Base-by-base conservation (phyloP, 2,329 filamentous ascomycete species). In the Scytalidium lignicola region DNA sequence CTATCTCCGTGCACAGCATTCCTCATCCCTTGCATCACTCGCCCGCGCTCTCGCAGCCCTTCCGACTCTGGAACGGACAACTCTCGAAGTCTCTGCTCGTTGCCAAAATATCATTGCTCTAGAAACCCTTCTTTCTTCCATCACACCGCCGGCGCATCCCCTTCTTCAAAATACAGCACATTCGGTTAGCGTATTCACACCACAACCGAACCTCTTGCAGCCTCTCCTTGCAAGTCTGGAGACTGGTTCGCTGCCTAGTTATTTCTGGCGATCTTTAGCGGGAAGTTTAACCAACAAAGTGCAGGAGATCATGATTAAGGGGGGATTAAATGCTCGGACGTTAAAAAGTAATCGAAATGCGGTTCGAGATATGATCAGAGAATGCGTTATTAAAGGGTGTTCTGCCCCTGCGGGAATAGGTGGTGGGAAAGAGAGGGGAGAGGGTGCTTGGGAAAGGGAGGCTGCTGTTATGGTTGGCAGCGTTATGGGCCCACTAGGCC, bases 81-180 rank as follows among this genome's bases (percentile, higher is more conserved):
- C 97, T 1, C 74, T 81, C 15, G 93, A 97, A 60, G 82, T 96
- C 19, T 87, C 88, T 6, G 82, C 85, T 4, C 79, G 88, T 42
- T 96, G 92, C 63, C 91, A 96, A 65, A 95, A 95, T 62, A 82
- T 97, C 37, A 83, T 95, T n/a, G 89, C 90, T 0, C 73, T 97
- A 2, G 90, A 96, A 70, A 73, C 83, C 1, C 78, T 96, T 2
- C 80, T 97, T 6, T 80, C 82, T 44, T 73, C 74, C 3, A 84
- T 81, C 2, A 85, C 82, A 56, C 74, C 85, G 1, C 86, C 90
- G 0, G 41, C 66, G 0, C 89, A 95, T 60, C 85, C 88, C 0
- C 70, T 88, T 1, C 65, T 92, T 2, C 66, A 70, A 3, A 52
- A 56, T 3, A 48, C 57, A 13, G 43, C 57, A 23, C 39, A 49